Evolutionary conservation across 768 basidiomycete species (phyloP), one percentile per base, ranked within the genome.

Genomic region (Hypholoma fasciculare): DNA sequence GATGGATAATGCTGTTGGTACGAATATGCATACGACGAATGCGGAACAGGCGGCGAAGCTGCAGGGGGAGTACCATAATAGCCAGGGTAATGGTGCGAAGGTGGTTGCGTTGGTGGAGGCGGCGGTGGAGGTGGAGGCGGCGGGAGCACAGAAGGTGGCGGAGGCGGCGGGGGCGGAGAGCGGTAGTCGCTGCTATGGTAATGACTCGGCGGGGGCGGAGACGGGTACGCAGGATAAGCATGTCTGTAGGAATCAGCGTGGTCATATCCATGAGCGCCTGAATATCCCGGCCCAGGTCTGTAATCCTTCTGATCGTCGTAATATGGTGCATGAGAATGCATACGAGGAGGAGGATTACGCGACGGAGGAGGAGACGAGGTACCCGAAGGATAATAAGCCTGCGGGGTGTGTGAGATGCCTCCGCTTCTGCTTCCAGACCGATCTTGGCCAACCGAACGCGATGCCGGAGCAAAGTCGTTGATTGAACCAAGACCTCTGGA

Each of bases 371-470:
- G 43, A 26, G 36, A 39, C 27, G 52, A 59, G 23, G 59, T 52
- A 52, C 50, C 53, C 13, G 58, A 42, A 57, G 47, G 50, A 56
- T 54, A 52, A 53, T 55, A 52, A 50, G 23, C 43, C 48, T 52
- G 40, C 23, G 49, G 54, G 38, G 55, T 42, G 44, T 42, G 56
- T 54, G 60, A 56, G 55, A 61, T 51, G 52, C 65, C 65, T 54
- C 63, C 68, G 68, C 59, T 67, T 61, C 69, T 70, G 68, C 63
- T 63, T 60, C 65, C 69, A 66, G 64, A 60, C 42, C 60, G 70
- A 66, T 61, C 64, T 68, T 68, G 67, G 58, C 65, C 65, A 55
- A 52, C 65, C 58, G 66, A 57, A 64, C 66, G 65, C 58, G 63
- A 61, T 59, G 65, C 54, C 51, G 64, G 58, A 51, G 60, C 69